Evolutionary conservation across 768 basidiomycete genomes (phyloP).

Genomic region (Crepidotus variabilis): DNA sequence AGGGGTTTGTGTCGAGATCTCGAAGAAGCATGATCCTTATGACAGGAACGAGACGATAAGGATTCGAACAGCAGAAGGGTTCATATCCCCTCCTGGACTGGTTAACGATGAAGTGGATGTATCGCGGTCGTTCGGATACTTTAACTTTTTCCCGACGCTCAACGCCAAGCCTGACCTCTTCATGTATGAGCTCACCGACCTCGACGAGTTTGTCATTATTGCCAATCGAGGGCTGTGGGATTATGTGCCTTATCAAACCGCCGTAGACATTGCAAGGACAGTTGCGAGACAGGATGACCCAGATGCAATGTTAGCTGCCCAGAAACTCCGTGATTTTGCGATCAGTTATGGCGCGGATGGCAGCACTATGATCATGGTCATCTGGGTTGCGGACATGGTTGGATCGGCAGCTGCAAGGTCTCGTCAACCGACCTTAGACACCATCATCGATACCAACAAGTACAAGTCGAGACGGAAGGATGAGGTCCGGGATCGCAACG

Average conservation of each 20-base stretch:
- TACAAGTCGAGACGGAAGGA: constrained; percentile 36
- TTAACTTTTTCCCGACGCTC: constrained; percentile 82
- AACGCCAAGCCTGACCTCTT: constrained; percentile 84
- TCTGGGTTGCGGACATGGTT: constrained; percentile 79
- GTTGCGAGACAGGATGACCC: constrained; percentile 70
- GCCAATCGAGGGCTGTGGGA: constrained; percentile 94
- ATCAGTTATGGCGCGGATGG: constrained; percentile 95
- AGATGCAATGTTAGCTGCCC: constrained; percentile 78
- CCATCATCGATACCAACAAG: constrained; percentile 34
- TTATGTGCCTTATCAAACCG: constrained; percentile 89
- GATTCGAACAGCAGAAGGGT: constrained; percentile 91
- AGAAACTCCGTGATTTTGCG: constrained; percentile 94
- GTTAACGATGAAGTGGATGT: constrained; percentile 91
- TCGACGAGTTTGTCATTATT: constrained; percentile 95
- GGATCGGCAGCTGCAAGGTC: constrained; percentile 33
- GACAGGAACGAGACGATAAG: constrained; percentile 79
- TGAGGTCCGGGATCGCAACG: constrained; percentile 52
- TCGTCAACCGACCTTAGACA: constrained; percentile 43
- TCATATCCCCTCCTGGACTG: constrained; percentile 86
- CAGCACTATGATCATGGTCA: constrained; percentile 97
- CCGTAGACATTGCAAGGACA: constrained; percentile 90
- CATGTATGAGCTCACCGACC: constrained; percentile 64
- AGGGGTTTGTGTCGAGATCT: constrained; percentile 70
- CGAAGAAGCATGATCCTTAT: constrained; percentile 85
- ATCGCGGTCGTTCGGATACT: constrained; percentile 94